These are phyloP conservation scores for Macadamia tetraphylla DNA, from an alignment of 164 flowering plant genomes.

Conservation along the genomic window DNA sequence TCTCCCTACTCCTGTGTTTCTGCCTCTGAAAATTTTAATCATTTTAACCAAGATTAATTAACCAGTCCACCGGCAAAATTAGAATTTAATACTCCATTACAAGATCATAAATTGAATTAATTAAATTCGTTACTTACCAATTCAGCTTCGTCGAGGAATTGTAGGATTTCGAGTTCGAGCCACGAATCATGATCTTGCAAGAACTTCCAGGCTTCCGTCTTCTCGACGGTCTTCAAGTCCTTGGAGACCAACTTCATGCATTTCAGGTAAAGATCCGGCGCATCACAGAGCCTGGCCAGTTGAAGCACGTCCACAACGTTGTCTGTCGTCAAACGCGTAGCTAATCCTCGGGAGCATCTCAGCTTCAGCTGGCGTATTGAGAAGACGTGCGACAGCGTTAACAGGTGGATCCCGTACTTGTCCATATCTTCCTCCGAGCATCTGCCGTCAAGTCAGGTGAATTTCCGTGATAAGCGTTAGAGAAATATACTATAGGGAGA, in stretches of 20 bases:
- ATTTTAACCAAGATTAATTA: not conserved
- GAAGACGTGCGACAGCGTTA: constrained; percentile 80
- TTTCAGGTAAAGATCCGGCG: constrained; percentile 69
- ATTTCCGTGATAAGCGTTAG: no score
- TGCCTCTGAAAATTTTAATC: constrained; percentile 45
- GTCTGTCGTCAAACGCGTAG: constrained; percentile 41
- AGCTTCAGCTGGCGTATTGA: constrained; percentile 61
- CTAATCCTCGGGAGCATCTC: constrained; percentile 48
- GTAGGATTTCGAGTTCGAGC: constrained; percentile 80
- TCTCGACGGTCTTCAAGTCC: constrained; percentile 59
- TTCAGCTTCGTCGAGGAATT: constrained; percentile 82
- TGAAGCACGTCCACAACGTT: constrained; percentile 85
- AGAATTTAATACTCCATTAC: no score
- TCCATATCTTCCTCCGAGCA: constrained; percentile 64
- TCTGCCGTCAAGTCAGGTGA: constrained; percentile 24
- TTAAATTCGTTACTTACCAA: constrained; percentile 29
- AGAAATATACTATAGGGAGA: no score
- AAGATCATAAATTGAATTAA: no score
- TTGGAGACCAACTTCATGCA: constrained; percentile 56
- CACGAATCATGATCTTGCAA: constrained; percentile 69
- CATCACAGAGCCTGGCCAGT: constrained; percentile 74
- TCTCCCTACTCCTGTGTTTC: constrained; percentile 35
- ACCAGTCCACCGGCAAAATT: no score
- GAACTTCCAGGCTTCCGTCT: constrained; percentile 87
- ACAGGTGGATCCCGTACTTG: constrained; percentile 69